These are phyloP conservation scores for Tolypocladium sp. DNA, from an alignment of 2,329 filamentous ascomycete species.

Conservation along the genomic window DNA sequence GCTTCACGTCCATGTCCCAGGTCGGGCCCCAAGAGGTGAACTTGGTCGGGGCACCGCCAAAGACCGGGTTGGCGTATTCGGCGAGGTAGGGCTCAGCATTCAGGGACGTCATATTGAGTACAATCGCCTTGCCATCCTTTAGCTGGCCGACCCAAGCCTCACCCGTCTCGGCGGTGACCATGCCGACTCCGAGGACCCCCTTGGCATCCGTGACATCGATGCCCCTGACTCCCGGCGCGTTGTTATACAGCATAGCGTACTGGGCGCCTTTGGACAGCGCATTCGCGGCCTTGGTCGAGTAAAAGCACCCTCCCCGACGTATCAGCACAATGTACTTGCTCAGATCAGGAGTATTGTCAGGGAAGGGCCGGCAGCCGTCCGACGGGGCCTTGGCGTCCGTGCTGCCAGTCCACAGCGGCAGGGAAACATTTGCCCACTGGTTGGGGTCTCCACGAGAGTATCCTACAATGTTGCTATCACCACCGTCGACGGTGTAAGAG, in stretches of 20 bases:
- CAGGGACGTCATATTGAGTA: conserved; percentile 26
- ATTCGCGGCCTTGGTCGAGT: conserved; percentile 40
- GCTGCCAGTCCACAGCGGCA: conserved; percentile 13
- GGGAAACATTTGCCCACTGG: not conserved
- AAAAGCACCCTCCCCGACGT: conserved; percentile 48
- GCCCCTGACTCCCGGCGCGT: no score
- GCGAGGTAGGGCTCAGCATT: no score
- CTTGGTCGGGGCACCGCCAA: not conserved
- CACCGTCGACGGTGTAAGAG: conserved; percentile 28
- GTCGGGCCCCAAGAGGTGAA: conserved; percentile 30
- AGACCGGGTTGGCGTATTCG: no score
- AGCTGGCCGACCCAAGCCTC: no score
- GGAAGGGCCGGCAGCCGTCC: conserved; percentile 43
- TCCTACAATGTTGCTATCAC: conserved; percentile 2
- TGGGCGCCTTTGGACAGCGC: conserved; percentile 45
- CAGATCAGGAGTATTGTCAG: conserved; percentile 41
- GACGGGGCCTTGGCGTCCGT: conserved; percentile 36
- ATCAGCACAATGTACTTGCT: conserved; percentile 49
- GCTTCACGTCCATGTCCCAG: conserved; percentile 29
- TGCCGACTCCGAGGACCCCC: conserved; percentile 5
- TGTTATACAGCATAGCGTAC: conserved; percentile 56
- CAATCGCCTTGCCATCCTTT: conserved; percentile 31
- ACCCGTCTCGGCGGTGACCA: conserved; percentile 11
- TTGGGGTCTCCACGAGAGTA: not conserved
- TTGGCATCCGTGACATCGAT: no score